Evolutionary conservation across 225 moss, liverwort and hornwort genomes (phyloP), one percentile per base, ranked within the genome.

Genomic region (Asterella californica): DNA sequence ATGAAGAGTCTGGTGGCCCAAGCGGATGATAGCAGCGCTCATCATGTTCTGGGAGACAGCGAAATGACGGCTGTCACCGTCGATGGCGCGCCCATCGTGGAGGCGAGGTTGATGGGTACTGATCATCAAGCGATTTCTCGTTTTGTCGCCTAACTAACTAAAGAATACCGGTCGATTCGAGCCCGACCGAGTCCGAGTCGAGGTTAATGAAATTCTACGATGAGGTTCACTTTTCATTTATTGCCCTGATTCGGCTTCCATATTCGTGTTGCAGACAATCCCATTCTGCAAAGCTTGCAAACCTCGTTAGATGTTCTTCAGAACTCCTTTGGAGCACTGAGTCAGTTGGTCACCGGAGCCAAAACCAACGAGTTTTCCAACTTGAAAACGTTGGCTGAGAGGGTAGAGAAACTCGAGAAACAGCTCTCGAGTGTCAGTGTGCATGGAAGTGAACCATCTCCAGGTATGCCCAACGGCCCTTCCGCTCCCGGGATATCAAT

Each of bases 241-340:
- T 2, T 24, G 24, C 25, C n/a, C 11, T 65, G 14, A 65, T 65
- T n/a, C 21, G 14, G 64, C 29, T 65, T 22, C 38, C 36, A 70
- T 36, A 14, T 70, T 29, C 34, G 9, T 17, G 9, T 69, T 69
- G 69, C 72, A 72, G 72, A 72, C 45, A 72, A 48, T 27, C 45
- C 72, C 17, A 49, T 72, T 19, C 72, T 72, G 42, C 72, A 72
- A 19, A 72, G 72, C n/a, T 29, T 72, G 38, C 72, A 72, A 19
- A 72, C 72, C 9, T 72, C 72, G 47, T 22, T 72, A 8, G 47
- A 72, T 25, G 29, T 72, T 49, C 48, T 72, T 25, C 47, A 72
- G 27, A 72, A 22, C 10, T 72, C 72, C 0, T 72, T 72, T 42
- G 47, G 3, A 3, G 24, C 49, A 2, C 15, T 72, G 25, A 32